A percentile compares a stretch with the other conserved stretches of the same genome.
Evolutionary conservation across 352 stramenopile genomes (phyloP).

Genomic region (Achlya hypogyna): DNA sequence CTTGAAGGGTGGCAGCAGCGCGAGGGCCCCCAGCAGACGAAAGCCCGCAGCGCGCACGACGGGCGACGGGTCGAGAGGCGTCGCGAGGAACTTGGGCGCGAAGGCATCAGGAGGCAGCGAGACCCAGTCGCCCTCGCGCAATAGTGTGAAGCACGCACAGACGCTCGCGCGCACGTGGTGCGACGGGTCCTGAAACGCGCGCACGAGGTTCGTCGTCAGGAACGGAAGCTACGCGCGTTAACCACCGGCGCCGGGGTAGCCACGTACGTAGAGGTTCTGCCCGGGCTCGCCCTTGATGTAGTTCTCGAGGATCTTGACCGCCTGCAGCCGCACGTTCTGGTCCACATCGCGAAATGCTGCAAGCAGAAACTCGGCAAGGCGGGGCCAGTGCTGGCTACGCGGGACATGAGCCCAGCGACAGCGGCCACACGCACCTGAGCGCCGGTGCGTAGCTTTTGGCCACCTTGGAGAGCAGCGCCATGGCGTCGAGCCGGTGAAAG

Average conservation of each 20-base stretch:
- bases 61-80: constrained; percentile 61
- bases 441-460: constrained; percentile 75
- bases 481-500: constrained; percentile 63
- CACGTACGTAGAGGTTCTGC: constrained; percentile 32
- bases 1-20: constrained; percentile 64
- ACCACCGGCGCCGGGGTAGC: background rate
- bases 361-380: constrained; percentile 67
- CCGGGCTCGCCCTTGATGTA: constrained; percentile 40
- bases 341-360: constrained; percentile 76
- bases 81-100: constrained; percentile 64
- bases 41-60: constrained; percentile 74
- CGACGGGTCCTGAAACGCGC: constrained; percentile 75
- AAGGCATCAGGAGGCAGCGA: constrained; percentile 47
- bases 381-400: constrained; percentile 44
- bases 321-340: constrained; percentile 75
- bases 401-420: background rate
- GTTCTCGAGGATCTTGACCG: constrained; percentile 82
- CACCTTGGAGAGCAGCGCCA: constrained; percentile 76
- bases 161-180: constrained; percentile 80
- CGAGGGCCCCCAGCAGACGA: constrained; percentile 65
- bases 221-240: constrained; percentile 33
- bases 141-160: constrained; percentile 77
- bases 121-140: constrained; percentile 57
- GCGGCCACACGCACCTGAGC: constrained; percentile 27
- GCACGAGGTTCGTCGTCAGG: constrained; percentile 66